Conservation (phyloP, 78 protist genomes). For the Emiliania huxleyi region DNA sequence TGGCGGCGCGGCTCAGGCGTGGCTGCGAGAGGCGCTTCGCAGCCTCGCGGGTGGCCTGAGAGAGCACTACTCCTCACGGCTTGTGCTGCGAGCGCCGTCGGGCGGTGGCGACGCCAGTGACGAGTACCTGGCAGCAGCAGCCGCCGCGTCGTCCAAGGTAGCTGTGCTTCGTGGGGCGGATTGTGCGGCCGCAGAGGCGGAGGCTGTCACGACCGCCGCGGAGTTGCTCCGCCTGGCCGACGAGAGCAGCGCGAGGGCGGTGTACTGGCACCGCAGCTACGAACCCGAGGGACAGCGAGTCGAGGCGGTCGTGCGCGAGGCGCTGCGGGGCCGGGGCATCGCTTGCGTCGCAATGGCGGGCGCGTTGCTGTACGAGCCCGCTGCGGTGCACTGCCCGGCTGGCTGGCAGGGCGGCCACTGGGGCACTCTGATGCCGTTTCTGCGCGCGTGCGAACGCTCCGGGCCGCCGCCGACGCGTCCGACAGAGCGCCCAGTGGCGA, state of each 20-base stretch:
- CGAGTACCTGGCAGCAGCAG: background rate
- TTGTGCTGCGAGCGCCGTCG: background rate
- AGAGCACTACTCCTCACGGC: background rate
- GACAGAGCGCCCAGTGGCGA: background rate
- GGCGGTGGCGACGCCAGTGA: background rate
- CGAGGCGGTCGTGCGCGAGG: background rate
- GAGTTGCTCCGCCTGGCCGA: background rate
- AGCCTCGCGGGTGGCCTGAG: background rate
- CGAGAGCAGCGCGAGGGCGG: background rate
- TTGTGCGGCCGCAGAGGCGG: background rate
- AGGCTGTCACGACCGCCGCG: background rate
- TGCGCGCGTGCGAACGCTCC: background rate
- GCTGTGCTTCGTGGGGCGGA: background rate
- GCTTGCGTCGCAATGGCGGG: background rate
- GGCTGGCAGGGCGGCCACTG: slow-evolving; percentile 37
- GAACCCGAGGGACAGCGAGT: background rate
- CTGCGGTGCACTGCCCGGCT: background rate
- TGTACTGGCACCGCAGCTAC: background rate
- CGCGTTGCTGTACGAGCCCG: slow-evolving; percentile 3
- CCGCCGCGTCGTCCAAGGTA: background rate
- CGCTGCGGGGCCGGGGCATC: background rate
- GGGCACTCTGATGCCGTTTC: slow-evolving; percentile 41
- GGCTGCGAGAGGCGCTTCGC: background rate
- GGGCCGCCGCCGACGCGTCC: slow-evolving; percentile 9
- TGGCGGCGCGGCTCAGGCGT: background rate